phyloP scores from a whole-genome alignment of 345 rosid species.

The Eucalyptus paniculata region DNA sequence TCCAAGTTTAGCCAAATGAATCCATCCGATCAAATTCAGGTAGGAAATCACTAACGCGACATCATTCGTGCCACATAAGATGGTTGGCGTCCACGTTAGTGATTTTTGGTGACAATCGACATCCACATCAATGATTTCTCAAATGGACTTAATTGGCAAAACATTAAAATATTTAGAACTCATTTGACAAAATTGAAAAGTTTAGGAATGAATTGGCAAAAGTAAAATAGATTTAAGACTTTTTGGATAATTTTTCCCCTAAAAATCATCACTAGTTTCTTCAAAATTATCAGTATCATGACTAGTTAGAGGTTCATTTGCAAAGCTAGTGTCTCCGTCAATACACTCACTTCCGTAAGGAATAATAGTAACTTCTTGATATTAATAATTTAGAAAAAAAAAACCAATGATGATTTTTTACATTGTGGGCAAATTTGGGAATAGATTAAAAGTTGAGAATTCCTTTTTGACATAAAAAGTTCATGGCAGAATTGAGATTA shows the following conservation, averaged over 20 bases:
- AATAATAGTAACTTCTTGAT: neutral
- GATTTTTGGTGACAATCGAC: accelerated
- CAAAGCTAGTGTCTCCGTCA: neutral
- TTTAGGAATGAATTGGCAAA: too few species aligned
- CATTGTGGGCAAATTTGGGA: neutral
- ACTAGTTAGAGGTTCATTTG: neutral
- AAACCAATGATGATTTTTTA: neutral
- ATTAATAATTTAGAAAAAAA: neutral
- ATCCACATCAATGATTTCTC: neutral
- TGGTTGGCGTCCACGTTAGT: accelerated
- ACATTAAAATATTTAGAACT: accelerated
- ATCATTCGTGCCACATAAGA: too few species aligned
- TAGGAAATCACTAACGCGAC: neutral
- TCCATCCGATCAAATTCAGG: too few species aligned
- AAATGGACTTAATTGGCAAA: accelerated
- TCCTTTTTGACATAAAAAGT: neutral
- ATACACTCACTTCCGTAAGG: neutral
- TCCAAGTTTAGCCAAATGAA: neutral
- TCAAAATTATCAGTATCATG: neutral
- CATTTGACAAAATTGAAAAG: too few species aligned
- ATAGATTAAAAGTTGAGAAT: neutral
- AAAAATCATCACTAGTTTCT: neutral
- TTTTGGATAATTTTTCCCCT: too few species aligned
- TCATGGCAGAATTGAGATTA: neutral
- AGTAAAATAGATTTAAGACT: neutral